Conservation (phyloP, 176 grass and related monocot genomes). For the Musa schizocarpa region DNA sequence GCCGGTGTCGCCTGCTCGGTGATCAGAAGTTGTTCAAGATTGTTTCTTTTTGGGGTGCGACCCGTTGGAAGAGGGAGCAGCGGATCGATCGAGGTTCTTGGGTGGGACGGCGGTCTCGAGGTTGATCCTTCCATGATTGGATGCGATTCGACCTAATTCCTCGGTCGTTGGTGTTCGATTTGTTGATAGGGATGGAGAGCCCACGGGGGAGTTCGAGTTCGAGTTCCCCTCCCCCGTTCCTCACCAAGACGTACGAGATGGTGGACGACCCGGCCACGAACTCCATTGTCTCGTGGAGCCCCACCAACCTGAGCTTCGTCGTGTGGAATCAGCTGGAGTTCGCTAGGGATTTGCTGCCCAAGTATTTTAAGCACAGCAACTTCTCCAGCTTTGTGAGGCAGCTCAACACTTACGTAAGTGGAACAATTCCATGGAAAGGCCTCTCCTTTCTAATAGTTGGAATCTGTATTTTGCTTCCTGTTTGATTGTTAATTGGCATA, state of each 20-base stretch:
- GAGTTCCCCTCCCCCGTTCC: conserved; percentile 75
- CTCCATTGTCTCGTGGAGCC: conserved; percentile 65
- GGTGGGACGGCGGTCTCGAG: neutral
- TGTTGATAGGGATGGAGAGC: conserved; percentile 31
- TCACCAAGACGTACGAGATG: conserved; percentile 98
- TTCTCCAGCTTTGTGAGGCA: conserved; percentile 96
- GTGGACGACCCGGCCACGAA: conserved; percentile 79
- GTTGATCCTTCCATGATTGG: too few relatives aligned
- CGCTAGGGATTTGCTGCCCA: conserved; percentile 78
- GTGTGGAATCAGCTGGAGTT: conserved; percentile 64
- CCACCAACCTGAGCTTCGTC: conserved; percentile 59
- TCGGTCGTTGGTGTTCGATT: neutral
- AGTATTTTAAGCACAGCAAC: conserved; percentile 98
- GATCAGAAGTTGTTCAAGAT: neutral
- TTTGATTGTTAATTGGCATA: too few relatives aligned
- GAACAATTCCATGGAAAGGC: neutral
- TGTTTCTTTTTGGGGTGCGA: neutral
- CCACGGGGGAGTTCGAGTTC: conserved; percentile 24
- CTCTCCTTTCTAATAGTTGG: neutral
- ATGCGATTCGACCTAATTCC: too few relatives aligned
- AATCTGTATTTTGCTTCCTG: neutral
- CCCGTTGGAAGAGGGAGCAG: too few relatives aligned
- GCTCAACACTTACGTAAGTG: conserved; percentile 95
- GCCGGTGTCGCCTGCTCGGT: neutral
- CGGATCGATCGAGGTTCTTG: neutral